Base-by-base conservation (phyloP, 2,329 filamentous ascomycete genomes). In the Fusarium foetens region DNA sequence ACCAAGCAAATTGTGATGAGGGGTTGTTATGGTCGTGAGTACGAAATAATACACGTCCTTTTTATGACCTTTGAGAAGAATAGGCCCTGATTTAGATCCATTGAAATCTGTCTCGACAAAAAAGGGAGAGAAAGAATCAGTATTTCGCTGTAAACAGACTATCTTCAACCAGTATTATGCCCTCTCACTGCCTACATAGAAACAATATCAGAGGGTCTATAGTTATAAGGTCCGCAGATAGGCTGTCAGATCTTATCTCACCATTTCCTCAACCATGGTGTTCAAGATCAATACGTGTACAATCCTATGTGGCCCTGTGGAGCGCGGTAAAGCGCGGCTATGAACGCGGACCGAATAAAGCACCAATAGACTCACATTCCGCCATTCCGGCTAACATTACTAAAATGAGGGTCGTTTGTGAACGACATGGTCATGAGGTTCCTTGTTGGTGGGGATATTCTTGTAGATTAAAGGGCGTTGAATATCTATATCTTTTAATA, bases 271-370 rank as follows among this genome's bases (percentile, higher is more conserved):
- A 29, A 10, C 5, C 17, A 48, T 12, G 0, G 4, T 42, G 12
- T 17, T 21, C 5, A 33, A 2, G 21, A 17, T 31, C 46, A 23
- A 46, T 35, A 51, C 39, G 41, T 41, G n/a, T 35, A 36, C 31
- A 43, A 54, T 17, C 19, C 8, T 23, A 39, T 68, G 74, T 76
- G 74, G 74, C 69, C 66, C 70, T 72, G 74, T 76, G 74, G 74
- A 76, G 71, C 74, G 63, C 65, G 68, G 72, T 63, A 72, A 75
- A 60, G 63, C 51, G 68, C 68, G 63, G 67, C 57, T 63, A 53
- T 29, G 13, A 45, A 36, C 65, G 74, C 74, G 74, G 74, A 76
- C 74, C 74, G 74, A 73, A 55, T 27, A 33, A 35, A 60, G 43
- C 41, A 54, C 43, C 35, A 45, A 31, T 43, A 71, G 48, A 66